Conservation (phyloP, 495 filamentous ascomycete genomes). For the Neurospora hispaniola region DNA sequence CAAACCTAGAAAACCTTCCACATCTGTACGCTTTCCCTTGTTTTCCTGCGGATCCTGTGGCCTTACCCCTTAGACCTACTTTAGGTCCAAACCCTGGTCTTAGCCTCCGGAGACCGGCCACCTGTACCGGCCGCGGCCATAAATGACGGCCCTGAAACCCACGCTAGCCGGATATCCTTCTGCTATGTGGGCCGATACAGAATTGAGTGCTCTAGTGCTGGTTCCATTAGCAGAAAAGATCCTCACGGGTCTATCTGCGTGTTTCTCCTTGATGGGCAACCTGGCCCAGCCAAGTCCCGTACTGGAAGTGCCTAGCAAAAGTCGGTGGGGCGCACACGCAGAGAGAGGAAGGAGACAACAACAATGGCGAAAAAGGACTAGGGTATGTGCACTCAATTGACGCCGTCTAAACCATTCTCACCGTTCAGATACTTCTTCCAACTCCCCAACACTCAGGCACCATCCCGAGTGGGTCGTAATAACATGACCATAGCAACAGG, state of each 20-base stretch:
- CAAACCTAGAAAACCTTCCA: background rate
- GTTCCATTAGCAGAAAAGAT: background rate
- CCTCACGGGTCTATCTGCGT: background rate
- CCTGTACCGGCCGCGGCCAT: conserved; percentile 16
- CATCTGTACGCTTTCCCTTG: background rate
- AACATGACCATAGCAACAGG: conserved; percentile 15
- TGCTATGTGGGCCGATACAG: conserved; percentile 23
- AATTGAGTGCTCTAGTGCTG: background rate
- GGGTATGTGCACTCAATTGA: background rate
- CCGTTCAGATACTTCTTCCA: conserved; percentile 6
- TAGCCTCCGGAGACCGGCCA: background rate
- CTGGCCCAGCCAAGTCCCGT: background rate
- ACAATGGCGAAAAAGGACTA: background rate
- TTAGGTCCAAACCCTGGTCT: conserved; percentile 2
- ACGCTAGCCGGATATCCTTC: conserved; percentile 21
- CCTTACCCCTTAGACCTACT: background rate
- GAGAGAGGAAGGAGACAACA: background rate
- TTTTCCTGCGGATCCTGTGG: background rate
- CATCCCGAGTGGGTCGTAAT: conserved; percentile 15
- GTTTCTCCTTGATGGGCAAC: background rate
- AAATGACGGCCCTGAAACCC: conserved; percentile 4
- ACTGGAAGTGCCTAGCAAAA: background rate
- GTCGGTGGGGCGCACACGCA: background rate
- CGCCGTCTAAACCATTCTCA: background rate
- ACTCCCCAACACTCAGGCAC: background rate